Base-by-base conservation (phyloP, 1,284 basidiomycete species). In the Jaminaea rosea region DNA sequence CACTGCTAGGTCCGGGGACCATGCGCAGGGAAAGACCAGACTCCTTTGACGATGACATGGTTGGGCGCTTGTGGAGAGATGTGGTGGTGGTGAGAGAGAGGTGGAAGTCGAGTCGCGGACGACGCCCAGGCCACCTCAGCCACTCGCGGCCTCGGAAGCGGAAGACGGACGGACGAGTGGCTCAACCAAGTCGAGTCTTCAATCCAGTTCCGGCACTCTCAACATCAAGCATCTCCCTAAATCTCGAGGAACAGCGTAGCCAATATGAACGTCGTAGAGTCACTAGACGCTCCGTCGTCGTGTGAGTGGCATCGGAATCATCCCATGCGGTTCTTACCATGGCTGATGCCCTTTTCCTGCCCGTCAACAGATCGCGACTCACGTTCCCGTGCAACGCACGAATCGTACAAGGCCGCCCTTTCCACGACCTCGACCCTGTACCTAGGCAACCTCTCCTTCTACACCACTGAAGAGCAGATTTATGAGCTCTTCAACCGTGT, bases 391-490 rank as follows among this genome's bases (percentile, higher is more conserved):
- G 52, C 61, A 39, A 59, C 60, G n/a, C 54, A 66, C 27, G 49
- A 59, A 19, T 63, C 77, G 15, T 78, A 80, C 59, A 75, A 79
- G 45, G 72, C 75, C n/a, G 73, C 78, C 9, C 73, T 81, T 11
- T 74, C 76, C 17, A 63, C 72, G 15, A 80, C 78, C 1, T 75
- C 74, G 4, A 81, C 80, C 1, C 77, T 82, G 19, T 80, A 96
- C 83, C 85, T 98, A 69, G 94, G 66, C 49, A 69, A 69, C 41
- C 58, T 69, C 4, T 66, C 61, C 10, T 69, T 69, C 59, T 65
- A 88, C 78, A 97, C 92, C 9, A 97, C 93, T 46, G 94, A 99
- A 78, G 92, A 97, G 73, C 94, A 99, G 77, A 97, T 99, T 76
- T 97, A 97, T 78, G 93, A 98, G 76, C 78, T 98, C 47, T 99